phyloP scores from a whole-genome alignment of 148 eudicot species.

The Nepenthes gracilis region DNA sequence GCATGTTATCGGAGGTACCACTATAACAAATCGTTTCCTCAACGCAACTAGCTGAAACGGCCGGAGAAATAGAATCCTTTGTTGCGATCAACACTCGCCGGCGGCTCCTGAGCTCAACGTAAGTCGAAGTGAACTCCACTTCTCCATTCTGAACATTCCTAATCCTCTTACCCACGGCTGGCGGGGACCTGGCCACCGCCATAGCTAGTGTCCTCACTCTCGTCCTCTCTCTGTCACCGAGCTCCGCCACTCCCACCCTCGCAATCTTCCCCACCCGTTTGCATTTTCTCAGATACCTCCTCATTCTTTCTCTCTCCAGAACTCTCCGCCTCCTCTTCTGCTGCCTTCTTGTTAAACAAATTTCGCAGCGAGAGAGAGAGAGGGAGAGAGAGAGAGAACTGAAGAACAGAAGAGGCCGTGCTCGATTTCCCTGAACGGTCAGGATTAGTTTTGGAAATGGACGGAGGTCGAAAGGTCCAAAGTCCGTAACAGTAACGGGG shows the following conservation, averaged over 20 bases:
- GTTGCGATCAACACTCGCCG: not conserved
- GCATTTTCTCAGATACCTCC: slow-evolving; percentile 10
- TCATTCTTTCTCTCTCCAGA: slow-evolving; percentile 2
- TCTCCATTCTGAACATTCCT: slow-evolving; percentile 10
- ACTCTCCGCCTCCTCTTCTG: not conserved
- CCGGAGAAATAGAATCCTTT: not conserved
- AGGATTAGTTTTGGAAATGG: slow-evolving; percentile 2
- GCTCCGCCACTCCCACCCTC: slow-evolving; percentile 4
- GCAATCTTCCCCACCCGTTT: slow-evolving; percentile 8
- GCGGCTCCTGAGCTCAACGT: not conserved
- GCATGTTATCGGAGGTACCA: not conserved
- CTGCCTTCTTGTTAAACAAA: no score
- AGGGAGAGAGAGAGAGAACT: no score
- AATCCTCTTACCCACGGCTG: not conserved
- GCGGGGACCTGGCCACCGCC: not conserved
- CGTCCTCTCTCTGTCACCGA: not conserved
- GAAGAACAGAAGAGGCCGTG: no score
- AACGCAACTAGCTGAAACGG: slow-evolving; percentile 1
- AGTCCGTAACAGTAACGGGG: no score
- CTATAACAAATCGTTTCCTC: slow-evolving; percentile 6
- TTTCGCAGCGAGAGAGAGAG: no score
- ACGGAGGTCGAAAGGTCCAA: slow-evolving; percentile 21
- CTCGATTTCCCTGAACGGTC: no score
- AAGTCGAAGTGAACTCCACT: slow-evolving; percentile 8
- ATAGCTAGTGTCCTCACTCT: not conserved